Base-by-base conservation (phyloP, 2,329 filamentous ascomycete species). In the Phaeosphaeriaceae sp. region DNA sequence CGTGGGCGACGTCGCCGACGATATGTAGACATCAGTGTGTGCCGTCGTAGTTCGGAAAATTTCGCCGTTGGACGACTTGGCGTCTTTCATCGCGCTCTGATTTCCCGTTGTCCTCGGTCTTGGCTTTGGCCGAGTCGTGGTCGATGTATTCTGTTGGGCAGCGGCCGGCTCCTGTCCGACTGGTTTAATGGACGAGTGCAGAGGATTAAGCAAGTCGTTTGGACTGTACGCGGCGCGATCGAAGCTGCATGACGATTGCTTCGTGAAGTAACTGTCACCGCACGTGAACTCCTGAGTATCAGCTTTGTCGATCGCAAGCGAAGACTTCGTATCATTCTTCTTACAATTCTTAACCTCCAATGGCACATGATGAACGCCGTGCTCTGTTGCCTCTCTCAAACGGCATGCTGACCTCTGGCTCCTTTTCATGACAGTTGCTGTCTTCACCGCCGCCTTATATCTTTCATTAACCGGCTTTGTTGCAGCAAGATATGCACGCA, bases 261-360 rank as follows among this genome's bases (percentile, higher is more conserved):
- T 72, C 31, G 67, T 73, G 57, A 69, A 72, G 56, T 62, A 66
- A 55, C 65, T 71, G 21, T 71, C 69, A 22, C 68, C 69, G 42
- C 67, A 70, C 33, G 62, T 49, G 70, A 67, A 71, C 70, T 73
- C 42, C 31, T 3, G 31, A 27, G 5, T 40, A 27, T 65, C 36
- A 66, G 52, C 36, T 48, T 17, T n/a, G 48, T 41, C 31, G 11
- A 54, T 44, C 33, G 9, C 10, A 44, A 15, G 15, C 6, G 5
- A 19, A 48, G 17, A 48, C 25, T 27, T 27, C 25, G 25, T 27
- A 31, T n/a, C n/a, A 7, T 11, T 2, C 45, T 3, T 7, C 66
- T 68, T 52, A 71, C 66, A 19, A 69, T 46, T 40, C 55, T 59
- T 21, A 70, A 48, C 2, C 55, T 46, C 68, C 68, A 71, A 49